These are phyloP conservation scores for Clonostachys sp. DNA, from an alignment of 2,329 filamentous ascomycete genomes.

Conservation along the genomic window DNA sequence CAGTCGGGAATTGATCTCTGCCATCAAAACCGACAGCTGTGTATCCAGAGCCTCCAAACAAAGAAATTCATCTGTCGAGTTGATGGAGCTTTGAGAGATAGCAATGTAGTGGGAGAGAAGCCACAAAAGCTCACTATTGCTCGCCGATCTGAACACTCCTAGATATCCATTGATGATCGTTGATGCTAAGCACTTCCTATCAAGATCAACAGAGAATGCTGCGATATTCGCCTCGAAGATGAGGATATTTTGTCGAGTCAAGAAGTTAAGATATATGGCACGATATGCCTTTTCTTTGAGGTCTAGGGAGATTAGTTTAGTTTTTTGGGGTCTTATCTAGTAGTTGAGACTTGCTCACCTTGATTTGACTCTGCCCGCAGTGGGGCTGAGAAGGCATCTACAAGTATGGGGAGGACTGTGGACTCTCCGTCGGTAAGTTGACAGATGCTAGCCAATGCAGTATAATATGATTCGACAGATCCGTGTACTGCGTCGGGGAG, in stretches of 20 bases:
- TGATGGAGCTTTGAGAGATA: slow-evolving; percentile 35
- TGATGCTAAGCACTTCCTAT: slow-evolving; percentile 31
- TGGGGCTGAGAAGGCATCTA: slow-evolving; percentile 19
- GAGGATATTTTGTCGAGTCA: slow-evolving; percentile 26
- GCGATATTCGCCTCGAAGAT: slow-evolving; percentile 34
- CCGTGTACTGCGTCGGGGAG: slow-evolving; percentile 24
- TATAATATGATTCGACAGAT: slow-evolving; percentile 30
- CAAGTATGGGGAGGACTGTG: slow-evolving; percentile 13
- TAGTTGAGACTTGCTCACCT: not conserved
- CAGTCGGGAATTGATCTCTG: slow-evolving; percentile 43
- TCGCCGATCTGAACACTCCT: not conserved
- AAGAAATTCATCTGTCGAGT: slow-evolving; percentile 24
- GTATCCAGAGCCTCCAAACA: slow-evolving; percentile 49
- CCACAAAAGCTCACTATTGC: slow-evolving; percentile 49
- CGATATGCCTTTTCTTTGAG: slow-evolving; percentile 8
- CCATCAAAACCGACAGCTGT: slow-evolving; percentile 46
- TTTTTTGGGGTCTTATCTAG: not conserved
- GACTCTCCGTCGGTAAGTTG: slow-evolving; percentile 11
- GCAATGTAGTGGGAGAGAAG: slow-evolving; percentile 64
- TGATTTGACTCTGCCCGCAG: slow-evolving; percentile 8
- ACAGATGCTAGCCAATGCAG: slow-evolving; percentile 28
- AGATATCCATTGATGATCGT: slow-evolving; percentile 30
- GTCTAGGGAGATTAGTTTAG: not conserved
- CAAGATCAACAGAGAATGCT: slow-evolving; percentile 27
- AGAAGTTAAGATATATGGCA: slow-evolving; percentile 30